phyloP scores from a whole-genome alignment of 2,329 filamentous ascomycete species.

The Apiospora sp. region DNA sequence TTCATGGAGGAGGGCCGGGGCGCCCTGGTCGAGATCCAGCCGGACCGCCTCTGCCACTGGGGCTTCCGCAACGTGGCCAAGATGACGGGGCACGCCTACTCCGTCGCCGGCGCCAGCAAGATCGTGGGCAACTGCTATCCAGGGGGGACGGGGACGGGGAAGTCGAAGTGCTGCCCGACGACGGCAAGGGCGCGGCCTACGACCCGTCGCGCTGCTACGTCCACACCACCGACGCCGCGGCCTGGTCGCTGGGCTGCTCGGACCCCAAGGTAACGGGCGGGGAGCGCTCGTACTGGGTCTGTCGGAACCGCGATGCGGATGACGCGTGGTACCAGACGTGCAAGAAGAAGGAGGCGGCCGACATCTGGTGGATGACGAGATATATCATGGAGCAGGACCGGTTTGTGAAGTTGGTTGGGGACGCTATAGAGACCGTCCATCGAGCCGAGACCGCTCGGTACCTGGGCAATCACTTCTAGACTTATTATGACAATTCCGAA shows the following conservation, averaged over 20 bases:
- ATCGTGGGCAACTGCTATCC: constrained; percentile 13
- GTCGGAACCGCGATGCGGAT: background rate
- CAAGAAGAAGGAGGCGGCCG: constrained; percentile 15
- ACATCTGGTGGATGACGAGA: constrained; percentile 18
- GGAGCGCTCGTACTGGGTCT: constrained; percentile 9
- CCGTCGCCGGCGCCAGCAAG: constrained; percentile 42
- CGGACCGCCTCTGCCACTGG: constrained; percentile 43
- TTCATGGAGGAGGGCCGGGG: constrained; percentile 46
- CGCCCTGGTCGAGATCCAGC: constrained; percentile 53
- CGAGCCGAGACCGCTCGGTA: background rate
- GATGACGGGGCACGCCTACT: constrained; percentile 48
- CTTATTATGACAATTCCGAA: too few relatives aligned
- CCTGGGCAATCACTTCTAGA: too few relatives aligned
- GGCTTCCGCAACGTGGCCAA: constrained; percentile 52
- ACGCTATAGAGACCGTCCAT: constrained; percentile 1
- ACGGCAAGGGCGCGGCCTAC: constrained; percentile 11
- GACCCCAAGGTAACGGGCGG: constrained; percentile 10
- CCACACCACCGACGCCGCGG: background rate
- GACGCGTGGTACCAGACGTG: constrained; percentile 13
- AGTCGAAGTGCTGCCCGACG: background rate
- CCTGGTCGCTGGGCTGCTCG: constrained; percentile 7
- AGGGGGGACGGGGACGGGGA: too few relatives aligned
- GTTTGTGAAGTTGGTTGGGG: constrained; percentile 2
- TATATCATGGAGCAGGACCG: constrained; percentile 20
- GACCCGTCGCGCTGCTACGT: constrained; percentile 12